Evolutionary conservation across 2,329 filamentous ascomycete species (phyloP), one percentile per base, ranked within the genome.

Genomic region (Neoscytalidium dimidiatum): DNA sequence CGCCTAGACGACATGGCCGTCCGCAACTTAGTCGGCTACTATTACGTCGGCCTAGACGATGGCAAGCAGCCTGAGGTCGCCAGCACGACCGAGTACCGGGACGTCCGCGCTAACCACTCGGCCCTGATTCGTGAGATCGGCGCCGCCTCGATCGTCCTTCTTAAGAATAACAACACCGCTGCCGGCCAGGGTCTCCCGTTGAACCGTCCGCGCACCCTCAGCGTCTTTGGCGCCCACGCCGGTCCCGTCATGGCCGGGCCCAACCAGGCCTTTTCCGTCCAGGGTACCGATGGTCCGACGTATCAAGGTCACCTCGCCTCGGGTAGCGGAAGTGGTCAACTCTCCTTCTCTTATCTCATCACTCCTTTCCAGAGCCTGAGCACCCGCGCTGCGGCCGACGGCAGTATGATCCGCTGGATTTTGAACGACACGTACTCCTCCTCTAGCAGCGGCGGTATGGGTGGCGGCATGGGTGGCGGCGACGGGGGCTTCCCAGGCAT

Each of bases 301-400:
- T 79, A 80, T 57, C 92, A 97, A 74, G 85, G 88, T n/a, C 80
- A 83, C 9, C 82, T 97, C 2, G 92, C 86, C 2, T 90, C 90
- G 17, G 94, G 94, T 17, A 97, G 94, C 94, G 94, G 94, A 14
- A 95, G 91, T 3, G 94, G 94, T 0, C 88, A 92, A 0, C 92
- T 93, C 6, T 88, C 96, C 49, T 95, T 94, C 67, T 48, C 76
- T 65, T 80, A 83, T 66, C 76, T 84, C 33, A 70, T 83, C 58
- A 77, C 73, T 1, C 80, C 81, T 1, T 73, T 80, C 13, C 75
- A 79, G 64, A 79, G 78, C 9, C 80, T 82, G 62, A 76, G 76
- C 53, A 67, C 73, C 0, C 74, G 78, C 28, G 77, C 75, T 4
- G 67, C 72, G 8, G 73, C 72, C 8, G 75, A 79, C 38, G 75